Evolutionary conservation across 192 early-diverging fungal genomes (phyloP), one percentile per base, ranked within the genome.

Genomic region (Radiomyces spectabilis): DNA sequence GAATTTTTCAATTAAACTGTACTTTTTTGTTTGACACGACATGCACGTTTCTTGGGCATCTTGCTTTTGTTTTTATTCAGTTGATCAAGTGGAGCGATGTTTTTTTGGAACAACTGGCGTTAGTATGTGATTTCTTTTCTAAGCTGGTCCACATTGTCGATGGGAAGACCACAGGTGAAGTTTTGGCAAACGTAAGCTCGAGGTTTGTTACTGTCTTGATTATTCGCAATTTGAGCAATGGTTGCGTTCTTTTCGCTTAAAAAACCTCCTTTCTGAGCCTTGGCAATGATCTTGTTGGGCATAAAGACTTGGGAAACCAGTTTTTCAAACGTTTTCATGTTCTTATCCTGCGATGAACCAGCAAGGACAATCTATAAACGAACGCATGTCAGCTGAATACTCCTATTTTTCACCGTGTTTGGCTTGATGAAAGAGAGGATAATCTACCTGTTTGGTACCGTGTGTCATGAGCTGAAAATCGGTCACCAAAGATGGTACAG

Each of bases 161-260:
- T 66, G 8, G 82, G 78, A 51, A 77, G 40, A 16, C 77, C 66
- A 59, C 82, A 84, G 1, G 69, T 72, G 38, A 76, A 80, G 31
- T 75, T 70, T 34, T 72, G 68, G 41, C 82, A 84, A 15, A 82
- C 69, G 54, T 63, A 74, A 25, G 71, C 66, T 12, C 51, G 21
- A 21, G 62, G 49, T 13, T 42, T 40, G 5, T 16, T 32, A 9
- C 34, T 31, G 6, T 37, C 21, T 8, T 55, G 27, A 18, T 61
- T 43, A 6, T 38, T 12, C 38, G n/a, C 44, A 15, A 63, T 57
- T 12, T 57, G 15, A 57, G 55, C 33, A 33, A 69, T 22, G 15
- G 63, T 56, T 40, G 43, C 45, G 27, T 69, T 70, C 3, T 37
- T 32, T 26, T 46, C 40, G 29, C 22, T 37, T 33, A 73, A 25